Base-by-base conservation (phyloP, 1,284 basidiomycete genomes). In the Cutaneotrichosporon dermatis region DNA sequence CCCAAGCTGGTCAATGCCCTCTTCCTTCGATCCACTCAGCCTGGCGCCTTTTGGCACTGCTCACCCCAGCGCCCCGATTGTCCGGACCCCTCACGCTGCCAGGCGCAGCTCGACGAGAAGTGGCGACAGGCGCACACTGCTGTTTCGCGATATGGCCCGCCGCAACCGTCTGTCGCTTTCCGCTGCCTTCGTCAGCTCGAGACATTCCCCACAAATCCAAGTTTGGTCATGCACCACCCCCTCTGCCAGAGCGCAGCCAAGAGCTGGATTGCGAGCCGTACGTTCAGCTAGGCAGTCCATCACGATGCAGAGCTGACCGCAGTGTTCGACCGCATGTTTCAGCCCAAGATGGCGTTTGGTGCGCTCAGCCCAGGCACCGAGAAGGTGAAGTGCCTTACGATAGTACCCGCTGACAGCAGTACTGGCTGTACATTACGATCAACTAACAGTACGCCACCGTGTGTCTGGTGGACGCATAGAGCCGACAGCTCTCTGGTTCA, bases 281-380 rank as follows among this genome's bases (percentile, higher is more conserved):
- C 66, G 88, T 81, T 9, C 2, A 16, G 9, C 41, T 3, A 6
- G 10, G 11, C 42, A 25, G 25, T 13, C 11, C 16, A 51, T 37
- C 36, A 1, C 39, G 12, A 40, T 12, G 39, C 25, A 51, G 55
- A 40, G 46, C 57, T 58, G 34, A 62, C 57, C 35, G 9, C 65
- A 92, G 90, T 93, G 36, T 94, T 93, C 70, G 91, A 94, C 75
- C 80, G 91, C 53, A 94, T 94, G 91, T 94, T 93, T 75, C 69
- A 74, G 59, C 69, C 66, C 6, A 74, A 72, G 58, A 58, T 70
- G 44, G 64, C 69, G 3, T 60, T 63, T 11, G 65, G 64, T n/a
- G 60, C 65, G 3, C 50, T 63, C 8, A 69, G 60, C 45, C 68
- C 75, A 8, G 75, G 75, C 4, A 76, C 75, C 2, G 72, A 75